Conservation (phyloP, 768 basidiomycete genomes). For the Stropharia rugosoannulata region DNA sequence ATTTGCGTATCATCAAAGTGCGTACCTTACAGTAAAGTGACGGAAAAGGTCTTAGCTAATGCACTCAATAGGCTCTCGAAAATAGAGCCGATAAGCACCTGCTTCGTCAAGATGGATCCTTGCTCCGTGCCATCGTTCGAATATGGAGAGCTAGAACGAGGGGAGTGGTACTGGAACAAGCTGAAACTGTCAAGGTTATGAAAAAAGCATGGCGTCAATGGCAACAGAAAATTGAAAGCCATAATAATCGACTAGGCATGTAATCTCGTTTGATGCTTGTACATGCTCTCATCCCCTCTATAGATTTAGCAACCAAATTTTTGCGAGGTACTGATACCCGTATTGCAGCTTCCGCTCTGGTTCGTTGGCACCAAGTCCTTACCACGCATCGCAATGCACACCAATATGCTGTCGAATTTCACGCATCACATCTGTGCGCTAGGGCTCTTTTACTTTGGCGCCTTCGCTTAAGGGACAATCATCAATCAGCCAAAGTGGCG, state of each 20-base stretch:
- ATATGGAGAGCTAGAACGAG: slow-evolving; percentile 29
- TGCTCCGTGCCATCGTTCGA: slow-evolving; percentile 23
- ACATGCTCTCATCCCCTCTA: background rate
- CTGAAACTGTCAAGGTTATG: slow-evolving; percentile 12
- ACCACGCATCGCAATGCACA: slow-evolving; percentile 20
- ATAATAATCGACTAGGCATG: slow-evolving; percentile 19
- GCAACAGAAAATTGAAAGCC: slow-evolving; percentile 16
- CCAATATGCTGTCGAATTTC: slow-evolving; percentile 19
- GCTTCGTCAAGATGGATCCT: slow-evolving; percentile 21
- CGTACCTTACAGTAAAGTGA: background rate
- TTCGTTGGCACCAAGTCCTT: slow-evolving; percentile 21
- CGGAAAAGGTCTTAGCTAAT: background rate
- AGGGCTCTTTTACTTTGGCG: slow-evolving; percentile 23
- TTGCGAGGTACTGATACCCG: slow-evolving; percentile 14
- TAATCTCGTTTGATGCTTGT: background rate
- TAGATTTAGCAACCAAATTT: slow-evolving; percentile 21
- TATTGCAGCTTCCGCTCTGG: slow-evolving; percentile 12
- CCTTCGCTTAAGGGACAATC: slow-evolving; percentile 17
- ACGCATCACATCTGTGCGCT: slow-evolving; percentile 18
- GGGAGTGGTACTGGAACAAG: slow-evolving; percentile 20
- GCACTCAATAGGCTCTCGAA: slow-evolving; percentile 46
- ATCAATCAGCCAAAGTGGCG: slow-evolving; percentile 23
- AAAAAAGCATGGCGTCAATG: slow-evolving; percentile 19
- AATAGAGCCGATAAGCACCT: slow-evolving; percentile 47
- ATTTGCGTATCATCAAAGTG: slow-evolving; percentile 49